These are phyloP conservation scores for Neurospora sp. DNA, from an alignment of 495 filamentous ascomycete genomes.

Conservation along the genomic window DNA sequence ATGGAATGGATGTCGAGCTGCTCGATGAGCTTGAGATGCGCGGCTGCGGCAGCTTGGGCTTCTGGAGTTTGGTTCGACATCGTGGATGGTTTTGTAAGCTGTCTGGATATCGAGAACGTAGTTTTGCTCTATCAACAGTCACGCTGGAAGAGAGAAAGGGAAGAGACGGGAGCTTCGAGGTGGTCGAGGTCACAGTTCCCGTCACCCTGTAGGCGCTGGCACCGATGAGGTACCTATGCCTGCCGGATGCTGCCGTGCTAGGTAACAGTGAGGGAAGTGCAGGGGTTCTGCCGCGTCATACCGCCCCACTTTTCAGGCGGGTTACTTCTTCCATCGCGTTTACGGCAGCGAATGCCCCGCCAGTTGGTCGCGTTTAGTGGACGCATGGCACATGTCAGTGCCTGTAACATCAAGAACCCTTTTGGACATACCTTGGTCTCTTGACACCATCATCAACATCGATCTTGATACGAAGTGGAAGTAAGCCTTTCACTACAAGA, in stretches of 20 bases:
- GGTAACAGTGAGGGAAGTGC: not conserved
- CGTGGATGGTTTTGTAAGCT: conserved; percentile 8
- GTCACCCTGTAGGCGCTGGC: not conserved
- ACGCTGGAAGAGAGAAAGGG: not conserved
- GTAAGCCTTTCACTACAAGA: not conserved
- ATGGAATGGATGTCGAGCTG: conserved; percentile 75
- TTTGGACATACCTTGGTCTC: not conserved
- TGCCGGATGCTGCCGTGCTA: not conserved
- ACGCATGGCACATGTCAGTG: not conserved
- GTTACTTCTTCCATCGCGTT: not conserved
- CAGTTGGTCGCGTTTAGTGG: not conserved
- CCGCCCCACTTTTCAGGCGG: not conserved
- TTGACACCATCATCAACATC: not conserved
- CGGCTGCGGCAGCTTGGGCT: conserved; percentile 32
- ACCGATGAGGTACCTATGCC: not conserved
- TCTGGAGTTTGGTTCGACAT: conserved; percentile 23
- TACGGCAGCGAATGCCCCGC: not conserved
- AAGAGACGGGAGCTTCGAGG: not conserved
- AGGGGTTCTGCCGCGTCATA: not conserved
- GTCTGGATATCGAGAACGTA: not conserved
- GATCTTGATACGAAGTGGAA: not conserved
- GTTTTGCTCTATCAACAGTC: not conserved
- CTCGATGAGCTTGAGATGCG: conserved; percentile 58
- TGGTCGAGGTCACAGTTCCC: not conserved
- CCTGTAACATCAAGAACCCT: not conserved